Base-by-base conservation (phyloP, 257 asterid genomes). In the Craterostigma plantagineum region DNA sequence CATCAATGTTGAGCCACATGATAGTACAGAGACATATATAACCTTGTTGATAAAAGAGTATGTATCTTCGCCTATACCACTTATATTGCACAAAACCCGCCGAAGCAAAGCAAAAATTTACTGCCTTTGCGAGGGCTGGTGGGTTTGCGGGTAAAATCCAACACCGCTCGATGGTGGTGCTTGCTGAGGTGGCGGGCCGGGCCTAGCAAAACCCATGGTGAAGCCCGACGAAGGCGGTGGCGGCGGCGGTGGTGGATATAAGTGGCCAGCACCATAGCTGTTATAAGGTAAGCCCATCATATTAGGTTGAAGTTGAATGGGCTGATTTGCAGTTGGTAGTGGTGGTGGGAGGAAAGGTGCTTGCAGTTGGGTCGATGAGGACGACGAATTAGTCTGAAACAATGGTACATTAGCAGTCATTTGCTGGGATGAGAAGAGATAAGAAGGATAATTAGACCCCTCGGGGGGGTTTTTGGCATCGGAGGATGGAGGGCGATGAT, bases 111-210 rank as follows among this genome's bases (percentile, higher is more conserved):
- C 40, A 36, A 12, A 12, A 12, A 9, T 2, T 77, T 68, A 90
- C 71, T 75, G 99, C 54, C 93, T 67, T 38, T 84, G 84, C 38
- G 73, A 73, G 15, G 95, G 87, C 8, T 91, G 92, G 2, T 74
- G 95, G 63, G 68, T 69, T 51, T 76, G 92, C 53, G 91, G 91
- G 37, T 75, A 79, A 50, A 83, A 90, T 46, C 95, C 98, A 11
- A 74, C 51, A 14, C 95, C 95, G 73, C 11, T 9, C 14, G 58
- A 69, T 51, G 34, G 59, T 5, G 53, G 65, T 38, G 53, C 27
- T 33, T 61, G 77, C 67, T 59, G 71, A 23, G 63, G 62, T 18
- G 63, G 75, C 3, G 67, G 67, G 12, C 65, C 75, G 1, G 90
- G 75, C 70, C 74, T 48, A 36, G 63, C 62, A 35, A 63, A 63